Conservation (phyloP, 805 yeast species). For the Wickerhamomyces rabaulensis region DNA sequence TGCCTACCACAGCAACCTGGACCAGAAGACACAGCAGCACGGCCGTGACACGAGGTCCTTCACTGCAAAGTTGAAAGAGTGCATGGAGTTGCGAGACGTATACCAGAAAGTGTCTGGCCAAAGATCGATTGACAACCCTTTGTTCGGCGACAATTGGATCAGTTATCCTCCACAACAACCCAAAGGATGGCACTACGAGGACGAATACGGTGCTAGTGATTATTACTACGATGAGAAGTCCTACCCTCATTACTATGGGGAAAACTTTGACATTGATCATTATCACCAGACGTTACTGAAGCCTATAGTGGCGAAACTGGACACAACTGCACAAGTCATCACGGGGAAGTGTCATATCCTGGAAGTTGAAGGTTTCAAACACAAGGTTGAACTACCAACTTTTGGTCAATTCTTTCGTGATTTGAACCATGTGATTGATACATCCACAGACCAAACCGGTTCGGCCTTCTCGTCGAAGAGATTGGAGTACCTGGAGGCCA, state of each 20-base stretch:
- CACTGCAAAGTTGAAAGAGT: constrained; percentile 10
- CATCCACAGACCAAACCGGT: constrained; percentile 10
- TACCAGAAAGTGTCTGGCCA: constrained; percentile 65
- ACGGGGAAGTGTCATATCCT: constrained; percentile 16
- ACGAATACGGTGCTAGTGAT: constrained; percentile 21
- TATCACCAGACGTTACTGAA: constrained; percentile 17
- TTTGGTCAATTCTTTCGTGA: constrained; percentile 28
- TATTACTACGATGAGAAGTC: constrained; percentile 20
- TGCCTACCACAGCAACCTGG: constrained; percentile 4
- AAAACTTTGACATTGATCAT: constrained; percentile 27
- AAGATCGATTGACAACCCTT: constrained; percentile 64
- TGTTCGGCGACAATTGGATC: constrained; percentile 60
- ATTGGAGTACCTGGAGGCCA: constrained; percentile 26
- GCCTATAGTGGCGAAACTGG: not conserved
- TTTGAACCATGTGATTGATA: constrained; percentile 21
- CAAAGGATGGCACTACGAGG: constrained; percentile 36
- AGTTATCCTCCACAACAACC: constrained; percentile 74
- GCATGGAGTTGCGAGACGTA: constrained; percentile 53
- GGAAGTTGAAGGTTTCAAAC: constrained; percentile 18
- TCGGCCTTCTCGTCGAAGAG: constrained; percentile 22
- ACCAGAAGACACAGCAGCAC: constrained; percentile 10
- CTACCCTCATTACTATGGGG: constrained; percentile 30
- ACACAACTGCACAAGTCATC: not conserved
- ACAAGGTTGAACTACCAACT: constrained; percentile 18
- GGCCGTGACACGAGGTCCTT: constrained; percentile 9